phyloP scores from a whole-genome alignment of 2,329 filamentous ascomycete genomes.

The Pestalotiopsis sp. region DNA sequence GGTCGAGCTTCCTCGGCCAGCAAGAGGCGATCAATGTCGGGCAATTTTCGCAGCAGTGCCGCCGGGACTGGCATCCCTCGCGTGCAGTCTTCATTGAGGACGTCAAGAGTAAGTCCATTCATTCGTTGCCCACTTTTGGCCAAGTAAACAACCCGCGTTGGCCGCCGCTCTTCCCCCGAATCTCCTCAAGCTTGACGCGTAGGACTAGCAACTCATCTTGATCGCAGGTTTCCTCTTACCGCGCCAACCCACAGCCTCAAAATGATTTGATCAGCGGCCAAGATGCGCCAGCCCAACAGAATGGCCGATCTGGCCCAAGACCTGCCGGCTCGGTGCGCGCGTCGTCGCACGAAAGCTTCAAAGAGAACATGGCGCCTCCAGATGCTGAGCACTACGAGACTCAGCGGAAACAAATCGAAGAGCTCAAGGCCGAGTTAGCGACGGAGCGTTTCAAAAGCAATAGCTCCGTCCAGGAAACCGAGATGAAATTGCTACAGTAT shows the following conservation, averaged over 20 bases:
- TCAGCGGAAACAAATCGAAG: slow-evolving; percentile 65
- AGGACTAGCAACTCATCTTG: slow-evolving; percentile 6
- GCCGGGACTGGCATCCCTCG: slow-evolving; percentile 27
- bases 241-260: slow-evolving; percentile 54
- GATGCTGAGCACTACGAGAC: slow-evolving; percentile 63
- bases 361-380: slow-evolving; percentile 61
- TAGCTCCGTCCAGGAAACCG: slow-evolving; percentile 84
- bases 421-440: slow-evolving; percentile 86
- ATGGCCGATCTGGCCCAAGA: slow-evolving; percentile 40
- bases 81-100: slow-evolving; percentile 21
- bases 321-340: slow-evolving; percentile 45
- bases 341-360: slow-evolving; percentile 59
- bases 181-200: neutral
- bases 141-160: slow-evolving; percentile 9
- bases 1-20: slow-evolving; percentile 10
- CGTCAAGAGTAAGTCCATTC: slow-evolving; percentile 29
- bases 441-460: slow-evolving; percentile 86
- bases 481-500: slow-evolving; percentile 76
- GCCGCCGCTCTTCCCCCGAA: neutral
- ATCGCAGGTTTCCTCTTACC: slow-evolving; percentile 46
- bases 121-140: neutral
- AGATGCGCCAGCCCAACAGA: slow-evolving; percentile 37
- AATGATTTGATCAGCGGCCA: slow-evolving; percentile 63
- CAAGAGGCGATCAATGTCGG: slow-evolving; percentile 24
- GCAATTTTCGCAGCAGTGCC: slow-evolving; percentile 28